phyloP scores from a whole-genome alignment of 768 basidiomycete genomes.

The Phaffia tasmanica region DNA sequence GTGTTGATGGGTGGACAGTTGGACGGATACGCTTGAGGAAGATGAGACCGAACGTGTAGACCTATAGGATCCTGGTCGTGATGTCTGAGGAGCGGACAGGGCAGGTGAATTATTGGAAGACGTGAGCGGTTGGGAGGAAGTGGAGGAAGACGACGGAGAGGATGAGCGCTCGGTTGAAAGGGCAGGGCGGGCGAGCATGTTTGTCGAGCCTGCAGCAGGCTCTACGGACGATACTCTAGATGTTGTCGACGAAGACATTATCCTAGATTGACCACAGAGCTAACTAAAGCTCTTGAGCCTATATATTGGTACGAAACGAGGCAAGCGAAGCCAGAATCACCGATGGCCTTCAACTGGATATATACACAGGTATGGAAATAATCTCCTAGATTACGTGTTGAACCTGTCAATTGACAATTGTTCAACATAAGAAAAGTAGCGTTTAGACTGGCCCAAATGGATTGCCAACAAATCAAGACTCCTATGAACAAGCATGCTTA shows the following conservation, averaged over 20 bases:
- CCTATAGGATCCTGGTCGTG: neutral
- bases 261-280: no score
- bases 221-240: neutral
- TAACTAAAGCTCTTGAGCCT: no score
- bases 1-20: neutral
- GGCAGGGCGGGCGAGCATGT: neutral
- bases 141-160: neutral
- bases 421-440: no score
- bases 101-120: neutral
- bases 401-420: no score
- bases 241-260: neutral
- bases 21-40: neutral
- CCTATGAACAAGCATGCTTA: no score
- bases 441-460: no score
- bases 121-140: slow-evolving; percentile 4
- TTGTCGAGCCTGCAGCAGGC: neutral
- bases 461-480: no score
- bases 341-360: neutral
- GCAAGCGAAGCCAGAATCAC: neutral
- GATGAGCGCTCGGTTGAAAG: neutral
- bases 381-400: no score
- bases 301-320: neutral
- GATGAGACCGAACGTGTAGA: neutral
- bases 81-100: neutral
- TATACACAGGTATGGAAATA: no score